phyloP scores from a whole-genome alignment of 2,329 filamentous ascomycete genomes.

The Cercospora brassicicola region DNA sequence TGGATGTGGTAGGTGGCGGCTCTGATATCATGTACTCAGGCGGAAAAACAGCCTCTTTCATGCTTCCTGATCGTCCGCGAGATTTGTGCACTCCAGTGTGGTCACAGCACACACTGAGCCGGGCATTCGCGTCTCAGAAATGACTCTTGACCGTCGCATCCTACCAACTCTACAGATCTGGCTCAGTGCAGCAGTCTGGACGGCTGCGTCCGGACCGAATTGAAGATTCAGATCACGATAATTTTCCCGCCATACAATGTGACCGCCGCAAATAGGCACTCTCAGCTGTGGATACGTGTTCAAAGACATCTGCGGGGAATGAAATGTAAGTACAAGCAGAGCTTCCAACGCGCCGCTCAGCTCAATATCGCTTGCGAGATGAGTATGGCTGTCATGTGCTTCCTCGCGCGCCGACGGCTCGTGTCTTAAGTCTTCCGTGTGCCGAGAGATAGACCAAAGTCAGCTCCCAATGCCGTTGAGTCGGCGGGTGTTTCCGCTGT shows the following conservation, averaged over 20 bases:
- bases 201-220: background rate
- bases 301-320: background rate
- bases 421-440: background rate
- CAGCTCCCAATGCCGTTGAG: background rate
- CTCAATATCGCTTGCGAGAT: background rate
- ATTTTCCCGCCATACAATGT: background rate
- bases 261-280: too few relatives aligned
- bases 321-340: background rate
- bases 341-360: background rate
- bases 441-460: background rate
- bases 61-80: background rate
- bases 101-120: background rate
- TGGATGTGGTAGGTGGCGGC: background rate
- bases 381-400: background rate
- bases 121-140: background rate
- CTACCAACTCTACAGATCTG: background rate
- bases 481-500: background rate
- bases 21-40: background rate
- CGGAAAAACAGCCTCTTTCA: background rate
- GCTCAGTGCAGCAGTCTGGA: background rate
- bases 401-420: background rate
- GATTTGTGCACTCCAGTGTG: background rate
- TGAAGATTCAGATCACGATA: background rate
- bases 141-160: background rate
- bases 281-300: background rate